These are phyloP conservation scores for Saccharomyces jurei DNA, from an alignment of 805 yeast species.

Conservation along the genomic window DNA sequence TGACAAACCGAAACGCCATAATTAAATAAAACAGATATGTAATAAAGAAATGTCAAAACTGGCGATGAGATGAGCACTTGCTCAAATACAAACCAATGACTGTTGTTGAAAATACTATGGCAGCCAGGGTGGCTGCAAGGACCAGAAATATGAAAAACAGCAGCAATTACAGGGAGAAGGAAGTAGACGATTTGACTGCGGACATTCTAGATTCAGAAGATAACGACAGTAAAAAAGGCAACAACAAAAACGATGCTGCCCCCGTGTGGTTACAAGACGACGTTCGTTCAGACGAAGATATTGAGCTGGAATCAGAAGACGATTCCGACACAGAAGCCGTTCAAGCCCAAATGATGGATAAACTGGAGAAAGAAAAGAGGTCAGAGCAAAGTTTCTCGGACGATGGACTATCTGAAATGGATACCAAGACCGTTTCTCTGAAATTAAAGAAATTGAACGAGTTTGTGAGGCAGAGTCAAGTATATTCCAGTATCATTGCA, in stretches of 20 bases:
- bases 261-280: slow-evolving; percentile 25
- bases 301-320: slow-evolving; percentile 22
- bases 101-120: not conserved
- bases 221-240: slow-evolving; percentile 8
- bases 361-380: slow-evolving; percentile 6
- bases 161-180: slow-evolving; percentile 22
- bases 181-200: slow-evolving; percentile 23
- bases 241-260: slow-evolving; percentile 2
- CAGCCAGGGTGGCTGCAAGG: slow-evolving; percentile 2
- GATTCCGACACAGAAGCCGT: slow-evolving; percentile 8
- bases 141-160: slow-evolving; percentile 1
- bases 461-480: slow-evolving; percentile 78
- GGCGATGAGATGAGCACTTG: not conserved
- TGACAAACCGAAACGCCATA: not conserved
- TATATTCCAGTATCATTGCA: slow-evolving; percentile 79
- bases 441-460: slow-evolving; percentile 62
- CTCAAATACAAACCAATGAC: not conserved
- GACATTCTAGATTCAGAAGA: slow-evolving; percentile 14
- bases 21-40: not conserved
- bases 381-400: slow-evolving; percentile 7
- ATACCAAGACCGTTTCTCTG: slow-evolving; percentile 41
- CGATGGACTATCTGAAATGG: slow-evolving; percentile 22
- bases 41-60: not conserved
- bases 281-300: slow-evolving; percentile 11
- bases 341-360: slow-evolving; percentile 9